Evolutionary conservation across 2,329 filamentous ascomycete genomes (phyloP), one percentile per base, ranked within the genome.

Genomic region (Phaeosphaeria sp.): DNA sequence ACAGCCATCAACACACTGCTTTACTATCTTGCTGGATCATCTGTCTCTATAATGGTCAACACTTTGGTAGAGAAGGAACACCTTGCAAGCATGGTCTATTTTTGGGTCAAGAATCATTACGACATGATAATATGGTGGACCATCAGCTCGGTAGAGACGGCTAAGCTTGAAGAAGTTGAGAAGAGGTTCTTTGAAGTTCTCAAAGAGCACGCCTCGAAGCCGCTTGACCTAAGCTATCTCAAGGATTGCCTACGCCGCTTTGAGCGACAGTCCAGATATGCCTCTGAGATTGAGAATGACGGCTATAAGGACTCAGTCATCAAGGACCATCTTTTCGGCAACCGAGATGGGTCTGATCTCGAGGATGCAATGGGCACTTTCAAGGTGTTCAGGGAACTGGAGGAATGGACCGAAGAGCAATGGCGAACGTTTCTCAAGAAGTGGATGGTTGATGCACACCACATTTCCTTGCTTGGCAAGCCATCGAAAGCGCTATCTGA

Each of bases 41-140:
- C 96, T 0, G 92, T 96, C 2, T 94, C 94, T 0, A 83, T 99
- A 1, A 82, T 99, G 6, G 94, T 98, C 72, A 98, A 98, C 66
- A 86, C 89, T 18, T 85, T 99, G 59, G 95, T 99, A 2, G 95
- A 99, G 74, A 92, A 90, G 68, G 94, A 98, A 77, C 91, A 96
- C 66, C 86, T 98, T 46, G 91, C 93, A 3, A 97, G 93, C 77
- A 91, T 89, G 6, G 88, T 98, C 11, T 88, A 89, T 49, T 93
- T 91, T 75, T 90, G 87, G 76, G 90, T 87, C 68, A 93, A 97
- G 63, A 85, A 88, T 24, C 87, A 93, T 49, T 92, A 93, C 2
- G 90, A 92, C 64, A 89, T 89, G 13, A 85, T 96, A 51, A 92
- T 98, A 56, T 92, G 90, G 84, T 89, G 99, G 70, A 90, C 91